Percentiles rank a stretch among this genome's conserved stretches.
Conservation (phyloP, 352 stramenopile species). For the Pythium angustatum region DNA sequence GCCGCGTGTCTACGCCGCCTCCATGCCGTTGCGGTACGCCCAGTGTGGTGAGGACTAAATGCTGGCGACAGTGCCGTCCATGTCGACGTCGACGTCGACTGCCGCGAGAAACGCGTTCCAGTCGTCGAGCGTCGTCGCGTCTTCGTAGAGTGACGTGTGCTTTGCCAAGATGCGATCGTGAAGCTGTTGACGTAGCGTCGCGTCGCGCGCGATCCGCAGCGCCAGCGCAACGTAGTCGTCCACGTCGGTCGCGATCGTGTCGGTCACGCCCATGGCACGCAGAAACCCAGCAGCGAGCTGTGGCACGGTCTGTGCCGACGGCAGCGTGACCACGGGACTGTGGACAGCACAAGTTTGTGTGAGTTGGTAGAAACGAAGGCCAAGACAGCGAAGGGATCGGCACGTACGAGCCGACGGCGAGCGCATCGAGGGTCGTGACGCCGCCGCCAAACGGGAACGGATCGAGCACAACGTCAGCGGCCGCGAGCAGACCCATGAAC, state of each 20-base stretch:
- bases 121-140: slow-evolving; percentile 30
- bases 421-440: slow-evolving; percentile 80
- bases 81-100: slow-evolving; percentile 16
- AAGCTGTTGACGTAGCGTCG: slow-evolving; percentile 6
- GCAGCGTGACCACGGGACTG: slow-evolving; percentile 61
- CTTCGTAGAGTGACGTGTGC: slow-evolving; percentile 31
- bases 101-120: slow-evolving; percentile 45
- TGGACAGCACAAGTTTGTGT: neutral
- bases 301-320: slow-evolving; percentile 49
- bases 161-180: slow-evolving; percentile 17
- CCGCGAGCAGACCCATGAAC: slow-evolving; percentile 55
- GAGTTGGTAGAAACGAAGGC: slow-evolving; percentile 1
- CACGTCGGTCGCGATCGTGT: slow-evolving; percentile 41
- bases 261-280: slow-evolving; percentile 49
- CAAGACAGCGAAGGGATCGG: neutral
- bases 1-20: neutral
- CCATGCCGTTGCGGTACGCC: neutral
- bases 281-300: slow-evolving; percentile 65
- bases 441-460: slow-evolving; percentile 85
- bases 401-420: slow-evolving; percentile 77
- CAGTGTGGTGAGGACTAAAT: too few species aligned
- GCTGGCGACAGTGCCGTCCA: neutral
- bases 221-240: slow-evolving; percentile 45
- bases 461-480: slow-evolving; percentile 75
- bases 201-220: slow-evolving; percentile 37